Conservation (phyloP, 306 rosid species). For the Inga oerstediana region DNA sequence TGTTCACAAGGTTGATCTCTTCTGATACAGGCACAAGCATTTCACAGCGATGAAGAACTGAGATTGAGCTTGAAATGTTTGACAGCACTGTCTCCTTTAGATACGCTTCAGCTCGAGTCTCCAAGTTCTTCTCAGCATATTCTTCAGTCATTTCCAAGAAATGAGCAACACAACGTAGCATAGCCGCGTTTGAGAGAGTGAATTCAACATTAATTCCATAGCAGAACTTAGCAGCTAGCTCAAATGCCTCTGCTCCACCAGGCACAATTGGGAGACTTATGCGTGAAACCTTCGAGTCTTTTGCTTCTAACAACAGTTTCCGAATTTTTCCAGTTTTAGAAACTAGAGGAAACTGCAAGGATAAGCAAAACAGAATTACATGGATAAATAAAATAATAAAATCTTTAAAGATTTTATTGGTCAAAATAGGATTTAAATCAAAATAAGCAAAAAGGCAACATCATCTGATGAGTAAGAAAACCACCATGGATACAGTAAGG, state of each 20-base stretch:
- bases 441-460: neutral
- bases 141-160: slow-evolving; percentile 24
- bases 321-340: slow-evolving; percentile 68
- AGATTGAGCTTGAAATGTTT: slow-evolving; percentile 2
- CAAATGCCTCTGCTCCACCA: slow-evolving; percentile 75
- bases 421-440: neutral
- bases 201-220: slow-evolving; percentile 63
- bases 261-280: slow-evolving; percentile 54
- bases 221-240: slow-evolving; percentile 70
- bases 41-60: slow-evolving; percentile 15
- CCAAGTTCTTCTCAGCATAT: slow-evolving; percentile 20
- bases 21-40: neutral
- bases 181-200: slow-evolving; percentile 45
- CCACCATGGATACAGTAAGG: neutral
- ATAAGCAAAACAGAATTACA: slow-evolving; percentile 25
- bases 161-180: slow-evolving; percentile 20
- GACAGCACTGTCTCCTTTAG: slow-evolving; percentile 23
- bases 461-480: neutral
- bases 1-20: neutral
- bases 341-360: slow-evolving; percentile 66
- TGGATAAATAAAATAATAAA: neutral
- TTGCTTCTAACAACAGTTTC: slow-evolving; percentile 60
- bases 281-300: slow-evolving; percentile 57
- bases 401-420: neutral
- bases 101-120: slow-evolving; percentile 17